phyloP scores from a whole-genome alignment of 225 moss, liverwort and hornwort species.

The Ulota crispa region DNA sequence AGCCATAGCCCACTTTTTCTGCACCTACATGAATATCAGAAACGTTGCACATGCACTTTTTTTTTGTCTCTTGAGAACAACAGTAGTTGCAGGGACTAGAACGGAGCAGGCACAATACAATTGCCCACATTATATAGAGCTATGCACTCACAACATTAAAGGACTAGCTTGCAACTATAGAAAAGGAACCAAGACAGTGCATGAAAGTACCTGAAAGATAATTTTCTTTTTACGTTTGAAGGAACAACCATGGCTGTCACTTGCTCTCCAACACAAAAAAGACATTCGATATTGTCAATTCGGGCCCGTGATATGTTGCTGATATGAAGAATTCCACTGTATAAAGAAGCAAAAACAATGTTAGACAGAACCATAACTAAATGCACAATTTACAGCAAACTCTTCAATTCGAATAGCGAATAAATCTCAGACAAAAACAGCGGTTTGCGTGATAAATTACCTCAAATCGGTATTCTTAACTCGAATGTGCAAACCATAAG shows the following conservation, averaged over 20 bases:
- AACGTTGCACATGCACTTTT: background rate
- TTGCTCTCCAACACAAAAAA: conserved; percentile 60
- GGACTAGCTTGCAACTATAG: background rate
- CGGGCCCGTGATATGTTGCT: conserved; percentile 61
- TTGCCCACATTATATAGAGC: background rate
- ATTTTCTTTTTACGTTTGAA: conserved; percentile 51
- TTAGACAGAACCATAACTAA: background rate
- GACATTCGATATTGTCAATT: conserved; percentile 44
- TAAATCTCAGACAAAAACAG: conserved; percentile 6
- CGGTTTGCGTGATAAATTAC: conserved; percentile 14
- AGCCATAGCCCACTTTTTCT: background rate
- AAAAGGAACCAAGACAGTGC: background rate
- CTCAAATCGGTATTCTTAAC: conserved; percentile 47
- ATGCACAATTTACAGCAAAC: conserved; percentile 5
- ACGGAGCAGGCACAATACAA: background rate
- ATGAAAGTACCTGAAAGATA: conserved; percentile 62
- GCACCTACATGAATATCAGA: conserved; percentile 11
- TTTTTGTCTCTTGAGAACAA: background rate
- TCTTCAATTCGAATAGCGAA: background rate
- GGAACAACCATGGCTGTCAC: conserved; percentile 65
- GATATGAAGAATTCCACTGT: conserved; percentile 61
- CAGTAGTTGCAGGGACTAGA: background rate
- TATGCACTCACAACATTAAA: background rate
- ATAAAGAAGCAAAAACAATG: background rate
- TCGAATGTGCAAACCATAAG: conserved; percentile 47